A percentile compares a stretch with the other conserved stretches of the same genome.
These are phyloP conservation scores for Mycosarcoma maydis DNA, from an alignment of 1,284 basidiomycete genomes.

Conservation along the genomic window DNA sequence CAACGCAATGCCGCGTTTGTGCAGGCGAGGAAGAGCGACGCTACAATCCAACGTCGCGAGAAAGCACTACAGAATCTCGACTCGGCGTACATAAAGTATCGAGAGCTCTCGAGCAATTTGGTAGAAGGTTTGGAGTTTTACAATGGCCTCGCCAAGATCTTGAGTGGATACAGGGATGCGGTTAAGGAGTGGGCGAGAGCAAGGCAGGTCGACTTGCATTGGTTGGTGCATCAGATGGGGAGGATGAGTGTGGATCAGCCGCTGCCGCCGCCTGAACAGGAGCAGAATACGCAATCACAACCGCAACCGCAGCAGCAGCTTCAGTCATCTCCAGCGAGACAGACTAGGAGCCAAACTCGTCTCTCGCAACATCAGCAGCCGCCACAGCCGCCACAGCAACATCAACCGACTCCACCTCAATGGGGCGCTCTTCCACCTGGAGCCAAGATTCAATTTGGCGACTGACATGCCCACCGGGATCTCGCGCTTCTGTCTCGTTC, in stretches of 20 bases:
- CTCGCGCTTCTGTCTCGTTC: too few species aligned
- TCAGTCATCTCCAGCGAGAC: slow-evolving; percentile 6
- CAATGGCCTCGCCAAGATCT: slow-evolving; percentile 49
- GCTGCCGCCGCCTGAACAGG: slow-evolving; percentile 6
- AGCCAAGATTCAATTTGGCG: slow-evolving; percentile 55
- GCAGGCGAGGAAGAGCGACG: slow-evolving; percentile 80
- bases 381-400: neutral
- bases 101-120: slow-evolving; percentile 83
- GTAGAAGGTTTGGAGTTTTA: slow-evolving; percentile 80
- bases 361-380: slow-evolving; percentile 1
- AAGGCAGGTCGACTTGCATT: slow-evolving; percentile 43
- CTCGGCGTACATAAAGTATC: slow-evolving; percentile 85
- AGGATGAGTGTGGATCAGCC: slow-evolving; percentile 14
- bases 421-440: slow-evolving; percentile 57
- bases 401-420: slow-evolving; percentile 29
- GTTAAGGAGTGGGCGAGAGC: slow-evolving; percentile 51
- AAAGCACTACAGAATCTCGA: slow-evolving; percentile 86
- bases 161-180: slow-evolving; percentile 43
- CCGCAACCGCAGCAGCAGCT: neutral
- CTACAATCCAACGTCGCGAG: slow-evolving; percentile 82
- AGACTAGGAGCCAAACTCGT: slow-evolving; percentile 9
- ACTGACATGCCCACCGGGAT: too few species aligned
- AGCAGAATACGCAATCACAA: slow-evolving; percentile 4
- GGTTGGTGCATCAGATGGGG: slow-evolving; percentile 29
- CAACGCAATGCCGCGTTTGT: slow-evolving; percentile 80